phyloP scores from a whole-genome alignment of 2,329 filamentous ascomycete species.

The Claviceps sp. region DNA sequence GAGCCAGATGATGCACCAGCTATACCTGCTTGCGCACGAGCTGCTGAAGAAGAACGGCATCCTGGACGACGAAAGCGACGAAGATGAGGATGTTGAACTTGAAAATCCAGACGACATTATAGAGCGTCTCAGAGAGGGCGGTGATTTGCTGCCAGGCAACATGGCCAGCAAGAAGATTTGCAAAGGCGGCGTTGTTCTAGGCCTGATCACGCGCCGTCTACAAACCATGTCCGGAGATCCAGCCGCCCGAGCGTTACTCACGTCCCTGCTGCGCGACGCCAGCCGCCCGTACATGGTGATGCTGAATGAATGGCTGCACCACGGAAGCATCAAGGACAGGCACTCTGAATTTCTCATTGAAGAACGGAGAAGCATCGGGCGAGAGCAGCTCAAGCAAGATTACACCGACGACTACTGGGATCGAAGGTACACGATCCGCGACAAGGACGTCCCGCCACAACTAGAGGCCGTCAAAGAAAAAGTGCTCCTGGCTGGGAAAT shows the following conservation, averaged over 20 bases:
- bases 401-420: constrained; percentile 99
- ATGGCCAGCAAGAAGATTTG: constrained; percentile 83
- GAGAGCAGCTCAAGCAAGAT: constrained; percentile 84
- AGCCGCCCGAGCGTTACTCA: constrained; percentile 68
- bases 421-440: constrained; percentile 86
- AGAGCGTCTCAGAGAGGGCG: constrained; percentile 76
- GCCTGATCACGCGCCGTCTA: constrained; percentile 70
- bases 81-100: constrained; percentile 56
- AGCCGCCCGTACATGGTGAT: constrained; percentile 94
- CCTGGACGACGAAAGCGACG: constrained; percentile 65
- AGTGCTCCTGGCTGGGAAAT: constrained; percentile 89
- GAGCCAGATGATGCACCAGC: constrained; percentile 77
- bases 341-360: constrained; percentile 91
- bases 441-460: constrained; percentile 83
- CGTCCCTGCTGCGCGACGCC: constrained; percentile 70
- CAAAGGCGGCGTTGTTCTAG: constrained; percentile 92
- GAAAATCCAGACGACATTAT: constrained; percentile 85
- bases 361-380: constrained; percentile 86
- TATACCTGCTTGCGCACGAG: constrained; percentile 80
- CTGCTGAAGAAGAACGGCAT: constrained; percentile 79
- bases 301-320: constrained; percentile 97
- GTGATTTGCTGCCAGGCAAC: constrained; percentile 63
- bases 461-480: constrained; percentile 85
- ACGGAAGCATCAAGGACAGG: constrained; percentile 86
- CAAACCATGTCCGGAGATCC: constrained; percentile 91